Evolutionary conservation across 257 asterid species (phyloP), one percentile per base, ranked within the genome.

Genomic region (Ligustrum vulgare): DNA sequence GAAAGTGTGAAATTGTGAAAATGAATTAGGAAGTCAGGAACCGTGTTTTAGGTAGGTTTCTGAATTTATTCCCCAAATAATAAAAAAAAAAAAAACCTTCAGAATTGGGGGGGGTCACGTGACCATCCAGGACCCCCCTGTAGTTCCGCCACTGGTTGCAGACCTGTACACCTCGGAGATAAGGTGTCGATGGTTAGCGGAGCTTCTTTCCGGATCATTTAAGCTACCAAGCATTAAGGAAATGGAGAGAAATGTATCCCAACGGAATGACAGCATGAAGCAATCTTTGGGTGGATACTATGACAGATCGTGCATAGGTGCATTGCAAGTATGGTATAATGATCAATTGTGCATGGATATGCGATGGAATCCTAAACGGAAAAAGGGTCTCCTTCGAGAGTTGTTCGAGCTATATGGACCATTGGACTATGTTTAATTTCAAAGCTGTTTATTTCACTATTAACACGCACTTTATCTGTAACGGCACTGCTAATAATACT

Each of bases 341-440:
- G 92, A 89, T 81, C 87, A 76, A 74, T 65, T 89, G 23, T 89
- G 88, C 41, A 83, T 68, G 76, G 94, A 89, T 72, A 87, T 89
- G 86, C 88, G 86, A 23, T 78, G 80, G 79, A 84, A 87, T 31
- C 88, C 82, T 7, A 77, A 62, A 34, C 71, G 89, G 31, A 87
- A 87, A 71, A 82, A 56, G 68, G 84, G 88, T 11, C 70, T 81
- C 28, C 69, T 86, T 39, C 64, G 77, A 33, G 90, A 85, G 22
- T 75, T 78, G 85, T 86, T 89, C 37, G 80, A 83, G 78, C 89
- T 92, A 7, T 87, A 86, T 35, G 89, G 84, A 11, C 88, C 88
- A 28, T 54, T 16, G 72, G 90, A 86, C 56, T 85, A 89, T 39
- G 73, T 76, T 60, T 80, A 49, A 70, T 32, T 18, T 32, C 34